Base-by-base conservation (phyloP, 2,329 filamentous ascomycete genomes). In the Pseudogymnoascus sp. region DNA sequence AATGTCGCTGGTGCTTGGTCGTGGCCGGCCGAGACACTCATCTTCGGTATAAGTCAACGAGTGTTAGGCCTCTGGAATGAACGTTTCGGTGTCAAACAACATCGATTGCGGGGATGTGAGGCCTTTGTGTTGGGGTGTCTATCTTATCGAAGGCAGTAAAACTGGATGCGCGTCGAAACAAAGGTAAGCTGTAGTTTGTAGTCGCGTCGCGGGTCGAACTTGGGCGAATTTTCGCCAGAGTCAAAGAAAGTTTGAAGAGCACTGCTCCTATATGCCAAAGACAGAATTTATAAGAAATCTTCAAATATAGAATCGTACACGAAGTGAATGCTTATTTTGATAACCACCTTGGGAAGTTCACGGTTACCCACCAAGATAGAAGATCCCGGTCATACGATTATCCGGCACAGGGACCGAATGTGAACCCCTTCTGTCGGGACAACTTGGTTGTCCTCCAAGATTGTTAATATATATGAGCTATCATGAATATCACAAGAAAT, bases 11-110 rank as follows among this genome's bases (percentile, higher is more conserved):
- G 49, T 35, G 49, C 49, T 55, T 55, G 49, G 49, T 55, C 49
- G 49, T 55, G 49, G 49, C 49, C 49, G n/a, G 49, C 49, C 49
- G 49, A 55, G 49, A 55, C 49, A 55, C 49, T 55, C 49, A 55
- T 55, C 28, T 55, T 55, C n/a, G 16, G 49, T 12, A 33, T 35
- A 33, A 55, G 28, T 55, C n/a, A 55, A 55, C 28, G 49, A 55
- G 49, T 55, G 49, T 55, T 55, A 55, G 49, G 49, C 49, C 49
- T 55, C 49, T 55, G 5, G n/a, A 22, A 33, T 55, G 16, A 12
- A 55, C n/a, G 49, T 55, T 55, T 33, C 9, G 49, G 28, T 55
- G 49, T 19, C 49, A 55, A 55, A 55, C 25, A 55, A 33, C 49
- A 55, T 55, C 49, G 49, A 55, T 55, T 55, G 49, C 49, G 49